Evolutionary conservation across 1,284 basidiomycete species (phyloP).

Genomic region (Ganoderma sp.): DNA sequence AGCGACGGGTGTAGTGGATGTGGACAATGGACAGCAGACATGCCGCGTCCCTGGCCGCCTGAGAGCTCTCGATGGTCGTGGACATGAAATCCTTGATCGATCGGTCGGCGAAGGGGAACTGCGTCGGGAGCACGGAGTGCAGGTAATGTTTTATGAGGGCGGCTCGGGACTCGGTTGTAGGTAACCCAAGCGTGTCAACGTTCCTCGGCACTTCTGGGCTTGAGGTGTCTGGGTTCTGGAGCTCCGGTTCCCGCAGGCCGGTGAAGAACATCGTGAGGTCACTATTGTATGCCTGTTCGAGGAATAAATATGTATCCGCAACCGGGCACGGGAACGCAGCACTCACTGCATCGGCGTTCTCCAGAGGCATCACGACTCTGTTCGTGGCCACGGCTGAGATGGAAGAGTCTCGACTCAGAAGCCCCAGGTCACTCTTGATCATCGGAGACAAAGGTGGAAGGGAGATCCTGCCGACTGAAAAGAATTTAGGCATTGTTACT

Average conservation of each 20-base stretch:
- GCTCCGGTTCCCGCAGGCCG: constrained; percentile 31
- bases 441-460: too few species aligned
- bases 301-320: constrained; percentile 24
- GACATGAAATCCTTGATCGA: constrained; percentile 50
- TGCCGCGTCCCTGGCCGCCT: constrained; percentile 56
- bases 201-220: constrained; percentile 30
- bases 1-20: constrained; percentile 41
- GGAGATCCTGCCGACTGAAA: too few species aligned
- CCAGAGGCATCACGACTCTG: too few species aligned
- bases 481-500: too few species aligned
- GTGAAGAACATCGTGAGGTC: constrained; percentile 30
- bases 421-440: too few species aligned
- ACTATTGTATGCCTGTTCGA: constrained; percentile 37
- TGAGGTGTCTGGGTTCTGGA: constrained; percentile 26
- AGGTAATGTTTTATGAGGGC: constrained; percentile 52
- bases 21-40: constrained; percentile 63
- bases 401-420: too few species aligned
- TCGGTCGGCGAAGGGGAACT: constrained; percentile 68
- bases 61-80: constrained; percentile 51
- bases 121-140: constrained; percentile 60
- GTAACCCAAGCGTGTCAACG: constrained; percentile 37
- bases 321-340: neutral
- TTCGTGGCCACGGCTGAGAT: too few species aligned
- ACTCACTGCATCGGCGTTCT: neutral
- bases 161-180: constrained; percentile 33